Percentiles rank a stretch among this genome's conserved stretches.
These are phyloP conservation scores for Gomphus sp. DNA, from an alignment of 1,284 basidiomycete species.

Conservation along the genomic window DNA sequence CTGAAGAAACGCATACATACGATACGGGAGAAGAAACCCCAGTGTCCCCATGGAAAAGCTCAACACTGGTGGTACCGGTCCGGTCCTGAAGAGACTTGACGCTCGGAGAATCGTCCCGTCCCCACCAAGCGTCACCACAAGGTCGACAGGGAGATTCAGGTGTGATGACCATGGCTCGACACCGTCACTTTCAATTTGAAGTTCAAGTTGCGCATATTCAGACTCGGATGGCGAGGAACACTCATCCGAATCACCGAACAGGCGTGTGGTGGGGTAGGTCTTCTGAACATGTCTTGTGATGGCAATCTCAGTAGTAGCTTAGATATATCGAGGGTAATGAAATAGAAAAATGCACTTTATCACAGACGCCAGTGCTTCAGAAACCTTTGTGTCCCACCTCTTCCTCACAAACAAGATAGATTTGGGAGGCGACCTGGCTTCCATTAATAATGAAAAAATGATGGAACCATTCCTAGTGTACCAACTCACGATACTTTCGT, in stretches of 20 bases:
- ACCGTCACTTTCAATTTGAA: background rate
- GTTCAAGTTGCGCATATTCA: conserved; percentile 11
- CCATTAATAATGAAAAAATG: background rate
- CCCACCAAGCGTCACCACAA: conserved; percentile 89
- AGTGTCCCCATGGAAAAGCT: conserved; percentile 96
- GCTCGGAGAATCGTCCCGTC: conserved; percentile 96
- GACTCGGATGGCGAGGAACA: conserved; percentile 2
- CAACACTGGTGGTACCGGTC: conserved; percentile 88
- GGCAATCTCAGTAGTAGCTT: background rate
- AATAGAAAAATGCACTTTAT: conserved; percentile 4
- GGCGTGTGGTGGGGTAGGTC: background rate
- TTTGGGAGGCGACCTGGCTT: conserved; percentile 1
- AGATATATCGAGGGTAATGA: background rate
- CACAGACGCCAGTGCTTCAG: conserved; percentile 4
- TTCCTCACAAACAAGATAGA: conserved; percentile 9
- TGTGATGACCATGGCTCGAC: conserved; percentile 3
- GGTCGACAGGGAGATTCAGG: conserved; percentile 41
- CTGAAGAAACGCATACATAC: conserved; percentile 38
- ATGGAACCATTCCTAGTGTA: background rate
- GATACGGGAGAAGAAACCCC: conserved; percentile 91
- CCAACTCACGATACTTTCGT: background rate
- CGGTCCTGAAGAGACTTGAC: conserved; percentile 82
- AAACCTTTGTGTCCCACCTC: background rate
- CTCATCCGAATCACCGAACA: background rate
- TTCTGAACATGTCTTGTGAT: background rate